Conservation (phyloP, 768 basidiomycete genomes). For the Amanita thiersii region DNA sequence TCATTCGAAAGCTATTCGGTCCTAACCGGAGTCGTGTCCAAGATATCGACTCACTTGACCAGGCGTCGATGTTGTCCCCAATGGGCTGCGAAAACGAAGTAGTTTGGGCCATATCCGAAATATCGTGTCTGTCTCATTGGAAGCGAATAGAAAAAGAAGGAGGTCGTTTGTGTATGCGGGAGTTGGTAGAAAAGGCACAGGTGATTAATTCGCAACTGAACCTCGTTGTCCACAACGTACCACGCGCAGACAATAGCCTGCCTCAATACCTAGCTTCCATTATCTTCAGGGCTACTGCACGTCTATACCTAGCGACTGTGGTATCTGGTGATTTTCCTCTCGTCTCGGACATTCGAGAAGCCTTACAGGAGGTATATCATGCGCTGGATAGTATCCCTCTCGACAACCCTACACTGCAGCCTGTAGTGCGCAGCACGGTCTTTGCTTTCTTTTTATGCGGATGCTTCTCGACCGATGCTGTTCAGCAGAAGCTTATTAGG, state of each 20-base stretch:
- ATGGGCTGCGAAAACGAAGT: constrained; percentile 84
- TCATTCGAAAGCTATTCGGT: constrained; percentile 50
- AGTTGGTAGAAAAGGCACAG: constrained; percentile 46
- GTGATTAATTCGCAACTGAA: constrained; percentile 38
- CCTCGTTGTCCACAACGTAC: constrained; percentile 15
- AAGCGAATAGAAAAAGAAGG: constrained; percentile 33
- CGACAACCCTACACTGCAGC: constrained; percentile 21
- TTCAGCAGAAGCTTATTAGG: constrained; percentile 33
- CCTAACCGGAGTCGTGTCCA: constrained; percentile 33
- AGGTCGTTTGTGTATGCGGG: constrained; percentile 49
- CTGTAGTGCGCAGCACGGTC: constrained; percentile 70
- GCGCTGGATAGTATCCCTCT: constrained; percentile 9
- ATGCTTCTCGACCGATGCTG: constrained; percentile 47
- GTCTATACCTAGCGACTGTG: constrained; percentile 70
- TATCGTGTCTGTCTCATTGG: constrained; percentile 57
- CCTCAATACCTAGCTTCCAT: constrained; percentile 38
- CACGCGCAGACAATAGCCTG: constrained; percentile 12
- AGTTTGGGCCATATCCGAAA: constrained; percentile 74
- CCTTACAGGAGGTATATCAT: constrained; percentile 34
- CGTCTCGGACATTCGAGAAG: constrained; percentile 51
- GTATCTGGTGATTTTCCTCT: constrained; percentile 66
- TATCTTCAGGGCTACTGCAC: constrained; percentile 68
- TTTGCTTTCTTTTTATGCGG: constrained; percentile 73
- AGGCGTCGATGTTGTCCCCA: constrained; percentile 68
- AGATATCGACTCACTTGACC: constrained; percentile 20